A percentile compares a stretch with the other conserved stretches of the same genome.
Conservation (phyloP, 345 rosid genomes). For the Luvunga scandens region DNA sequence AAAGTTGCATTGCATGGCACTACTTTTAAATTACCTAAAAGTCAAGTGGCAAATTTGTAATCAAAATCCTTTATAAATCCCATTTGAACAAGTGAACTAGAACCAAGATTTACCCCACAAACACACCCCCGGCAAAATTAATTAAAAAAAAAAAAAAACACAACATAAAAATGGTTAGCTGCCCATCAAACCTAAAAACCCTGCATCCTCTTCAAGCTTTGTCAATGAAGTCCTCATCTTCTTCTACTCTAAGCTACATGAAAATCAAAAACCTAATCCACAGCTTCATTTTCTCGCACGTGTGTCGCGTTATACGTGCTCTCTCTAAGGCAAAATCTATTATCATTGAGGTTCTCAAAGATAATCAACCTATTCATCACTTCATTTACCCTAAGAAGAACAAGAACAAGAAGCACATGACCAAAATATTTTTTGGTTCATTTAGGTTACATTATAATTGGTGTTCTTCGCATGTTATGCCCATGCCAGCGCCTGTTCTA, state of each 20-base stretch:
- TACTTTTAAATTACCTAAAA: conserved; percentile 34
- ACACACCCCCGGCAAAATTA: no score
- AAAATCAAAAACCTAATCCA: conserved; percentile 65
- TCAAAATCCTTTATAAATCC: conserved; percentile 31
- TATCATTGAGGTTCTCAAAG: conserved; percentile 41
- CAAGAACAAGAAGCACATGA: conserved; percentile 29
- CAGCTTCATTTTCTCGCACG: conserved; percentile 52
- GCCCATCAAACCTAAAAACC: conserved; percentile 22
- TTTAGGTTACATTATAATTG: conserved; percentile 89
- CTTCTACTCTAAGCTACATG: conserved; percentile 44
- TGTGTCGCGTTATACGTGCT: conserved; percentile 49
- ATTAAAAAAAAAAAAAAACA: neutral
- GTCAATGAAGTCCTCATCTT: conserved; percentile 30
- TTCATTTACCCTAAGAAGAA: conserved; percentile 34
- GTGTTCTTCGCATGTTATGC: conserved; percentile 78
- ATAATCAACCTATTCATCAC: conserved; percentile 39
- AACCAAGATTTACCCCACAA: neutral
- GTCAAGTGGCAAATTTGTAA: conserved; percentile 35
- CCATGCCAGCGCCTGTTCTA: conserved; percentile 51
- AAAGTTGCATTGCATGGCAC: conserved; percentile 34
- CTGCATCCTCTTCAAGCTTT: conserved; percentile 27
- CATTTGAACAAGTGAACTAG: conserved; percentile 12
- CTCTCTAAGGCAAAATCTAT: conserved; percentile 56
- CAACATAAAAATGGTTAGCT: conserved; percentile 19
- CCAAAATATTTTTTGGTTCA: conserved; percentile 63